These are phyloP conservation scores for Colletotrichum eremochloae DNA, from an alignment of 2,329 filamentous ascomycete species.

Conservation along the genomic window DNA sequence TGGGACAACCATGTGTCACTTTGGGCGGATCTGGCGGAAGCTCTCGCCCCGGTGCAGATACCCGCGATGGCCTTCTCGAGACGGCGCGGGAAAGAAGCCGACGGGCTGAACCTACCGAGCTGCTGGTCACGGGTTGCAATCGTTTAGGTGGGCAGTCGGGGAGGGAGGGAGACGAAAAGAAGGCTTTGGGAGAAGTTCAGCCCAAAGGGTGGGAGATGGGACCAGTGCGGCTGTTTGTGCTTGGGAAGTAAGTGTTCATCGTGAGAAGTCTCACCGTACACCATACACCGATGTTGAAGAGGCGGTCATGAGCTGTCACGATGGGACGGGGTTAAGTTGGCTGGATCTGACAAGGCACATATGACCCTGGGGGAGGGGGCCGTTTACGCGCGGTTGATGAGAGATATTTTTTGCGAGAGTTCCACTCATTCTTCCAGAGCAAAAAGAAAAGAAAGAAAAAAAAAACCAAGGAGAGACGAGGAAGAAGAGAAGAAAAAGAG, in stretches of 20 bases:
- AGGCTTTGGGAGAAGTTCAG: background rate
- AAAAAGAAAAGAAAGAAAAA: background rate
- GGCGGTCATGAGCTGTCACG: background rate
- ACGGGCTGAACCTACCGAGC: constrained; percentile 14
- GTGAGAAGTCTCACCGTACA: constrained; percentile 14
- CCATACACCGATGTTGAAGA: background rate
- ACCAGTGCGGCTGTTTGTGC: background rate
- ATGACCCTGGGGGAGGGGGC: background rate
- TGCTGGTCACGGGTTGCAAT: constrained; percentile 6
- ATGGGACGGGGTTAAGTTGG: background rate
- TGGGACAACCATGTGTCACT: constrained; percentile 18
- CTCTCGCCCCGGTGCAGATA: constrained; percentile 15
- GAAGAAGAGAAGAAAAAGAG: background rate
- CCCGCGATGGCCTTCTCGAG: background rate
- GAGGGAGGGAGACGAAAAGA: background rate
- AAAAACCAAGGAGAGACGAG: background rate
- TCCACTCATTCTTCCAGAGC: background rate
- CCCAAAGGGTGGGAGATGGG: background rate
- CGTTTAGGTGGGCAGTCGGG: no score
- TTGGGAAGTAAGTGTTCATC: background rate
- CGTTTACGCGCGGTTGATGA: background rate
- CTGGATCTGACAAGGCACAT: background rate
- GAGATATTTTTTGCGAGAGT: background rate
- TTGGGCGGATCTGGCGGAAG: constrained; percentile 12
- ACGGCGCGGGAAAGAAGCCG: constrained; percentile 1